These are phyloP conservation scores for Fusarium coffeatum DNA, from an alignment of 2,329 filamentous ascomycete species.

Conservation along the genomic window DNA sequence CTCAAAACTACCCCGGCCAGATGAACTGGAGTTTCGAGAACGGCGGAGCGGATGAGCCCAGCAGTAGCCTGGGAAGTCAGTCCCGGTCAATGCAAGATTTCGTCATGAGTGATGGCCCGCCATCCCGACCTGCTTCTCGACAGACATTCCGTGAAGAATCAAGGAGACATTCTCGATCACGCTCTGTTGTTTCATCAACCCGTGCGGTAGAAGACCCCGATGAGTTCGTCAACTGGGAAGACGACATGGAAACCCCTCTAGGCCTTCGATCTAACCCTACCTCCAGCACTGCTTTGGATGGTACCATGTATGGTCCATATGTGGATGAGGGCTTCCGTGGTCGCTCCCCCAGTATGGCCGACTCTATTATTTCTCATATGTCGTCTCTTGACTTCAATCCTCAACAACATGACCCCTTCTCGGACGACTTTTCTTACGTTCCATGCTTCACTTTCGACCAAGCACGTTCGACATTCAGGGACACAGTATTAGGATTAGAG, in stretches of 20 bases:
- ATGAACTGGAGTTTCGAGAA: slow-evolving; percentile 88
- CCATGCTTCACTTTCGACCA: slow-evolving; percentile 90
- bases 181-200: slow-evolving; percentile 58
- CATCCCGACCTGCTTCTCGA: slow-evolving; percentile 55
- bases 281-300: slow-evolving; percentile 73
- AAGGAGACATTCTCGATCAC: slow-evolving; percentile 59
- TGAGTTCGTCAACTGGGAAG: slow-evolving; percentile 55
- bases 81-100: slow-evolving; percentile 58
- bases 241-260: slow-evolving; percentile 66
- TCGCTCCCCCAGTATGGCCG: slow-evolving; percentile 83
- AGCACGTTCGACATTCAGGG: slow-evolving; percentile 86
- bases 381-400: slow-evolving; percentile 71
- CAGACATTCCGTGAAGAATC: slow-evolving; percentile 57
- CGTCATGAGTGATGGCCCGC: slow-evolving; percentile 50
- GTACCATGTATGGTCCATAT: slow-evolving; percentile 81
- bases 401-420: slow-evolving; percentile 72
- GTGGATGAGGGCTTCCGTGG: slow-evolving; percentile 69
- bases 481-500: slow-evolving; percentile 92
- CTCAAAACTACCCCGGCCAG: slow-evolving; percentile 61
- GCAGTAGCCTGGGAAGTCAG: slow-evolving; percentile 54
- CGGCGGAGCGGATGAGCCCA: slow-evolving; percentile 68
- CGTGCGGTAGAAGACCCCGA: slow-evolving; percentile 51
- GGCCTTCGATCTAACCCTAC: slow-evolving; percentile 64
- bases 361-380: slow-evolving; percentile 78
- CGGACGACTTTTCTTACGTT: slow-evolving; percentile 92